A percentile compares a stretch with the other conserved stretches of the same genome.
These are phyloP conservation scores for Macroventuria anomochaeta DNA, from an alignment of 2,329 filamentous ascomycete genomes.

Conservation along the genomic window DNA sequence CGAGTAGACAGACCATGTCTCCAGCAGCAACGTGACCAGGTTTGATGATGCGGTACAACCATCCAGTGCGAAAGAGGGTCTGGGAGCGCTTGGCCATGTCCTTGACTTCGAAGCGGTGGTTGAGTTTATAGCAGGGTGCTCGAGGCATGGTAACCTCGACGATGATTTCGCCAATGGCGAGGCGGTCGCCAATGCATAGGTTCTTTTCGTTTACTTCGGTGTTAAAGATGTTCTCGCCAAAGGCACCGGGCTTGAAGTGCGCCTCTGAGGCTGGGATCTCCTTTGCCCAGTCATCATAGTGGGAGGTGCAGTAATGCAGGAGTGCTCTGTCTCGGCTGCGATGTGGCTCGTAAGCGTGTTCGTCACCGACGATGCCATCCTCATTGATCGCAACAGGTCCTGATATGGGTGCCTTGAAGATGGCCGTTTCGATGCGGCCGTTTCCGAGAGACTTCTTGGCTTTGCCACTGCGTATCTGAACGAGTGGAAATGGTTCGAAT, in stretches of 20 bases:
- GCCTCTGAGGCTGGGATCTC: constrained; percentile 61
- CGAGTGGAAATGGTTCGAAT: constrained; percentile 55
- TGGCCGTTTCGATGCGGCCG: constrained; percentile 59
- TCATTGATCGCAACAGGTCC: constrained; percentile 56
- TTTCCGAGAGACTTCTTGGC: constrained; percentile 63
- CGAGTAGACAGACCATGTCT: constrained; percentile 63
- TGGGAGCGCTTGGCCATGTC: constrained; percentile 67
- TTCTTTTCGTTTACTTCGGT: constrained; percentile 67
- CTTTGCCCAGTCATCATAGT: constrained; percentile 63
- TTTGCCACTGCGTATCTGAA: constrained; percentile 64
- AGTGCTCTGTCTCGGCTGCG: constrained; percentile 70
- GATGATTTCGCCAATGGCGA: constrained; percentile 58
- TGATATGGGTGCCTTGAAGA: constrained; percentile 59
- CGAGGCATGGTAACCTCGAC: constrained; percentile 68
- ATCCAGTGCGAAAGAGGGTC: constrained; percentile 65
- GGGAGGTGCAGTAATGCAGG: constrained; percentile 65
- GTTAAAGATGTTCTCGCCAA: constrained; percentile 70
- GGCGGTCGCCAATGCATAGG: constrained; percentile 69
- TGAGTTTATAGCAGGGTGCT: constrained; percentile 72
- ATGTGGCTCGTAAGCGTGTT: constrained; percentile 68
- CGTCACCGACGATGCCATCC: constrained; percentile 64
- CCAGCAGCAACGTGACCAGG: constrained; percentile 63
- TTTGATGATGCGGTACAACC: constrained; percentile 68
- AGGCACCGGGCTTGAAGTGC: constrained; percentile 64
- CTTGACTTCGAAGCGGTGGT: constrained; percentile 69